phyloP scores from a whole-genome alignment of 225 moss, liverwort and hornwort genomes.

The Sphagnum contortum region DNA sequence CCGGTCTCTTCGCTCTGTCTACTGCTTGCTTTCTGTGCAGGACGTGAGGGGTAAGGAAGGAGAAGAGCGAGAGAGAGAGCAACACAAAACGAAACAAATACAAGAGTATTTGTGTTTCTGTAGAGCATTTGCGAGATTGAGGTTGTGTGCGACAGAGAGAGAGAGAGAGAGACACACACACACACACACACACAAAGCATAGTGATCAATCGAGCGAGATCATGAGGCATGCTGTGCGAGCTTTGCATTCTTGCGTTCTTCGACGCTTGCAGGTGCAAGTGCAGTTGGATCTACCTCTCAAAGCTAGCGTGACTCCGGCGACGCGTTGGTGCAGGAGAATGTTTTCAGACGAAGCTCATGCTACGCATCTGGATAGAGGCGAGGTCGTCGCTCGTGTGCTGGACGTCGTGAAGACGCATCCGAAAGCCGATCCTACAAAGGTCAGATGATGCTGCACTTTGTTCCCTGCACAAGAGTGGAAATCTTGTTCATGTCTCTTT shows the following conservation, averaged over 20 bases:
- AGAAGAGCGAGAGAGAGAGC: no score
- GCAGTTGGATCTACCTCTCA: conserved; percentile 2
- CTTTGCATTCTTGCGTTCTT: conserved; percentile 39
- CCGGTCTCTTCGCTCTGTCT: no score
- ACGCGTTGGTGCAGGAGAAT: conserved; percentile 12
- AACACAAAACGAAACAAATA: no score
- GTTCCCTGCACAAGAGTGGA: not conserved
- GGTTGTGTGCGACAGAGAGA: no score
- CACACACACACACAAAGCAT: no score
- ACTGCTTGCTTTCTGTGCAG: no score
- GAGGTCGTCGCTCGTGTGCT: conserved; percentile 72
- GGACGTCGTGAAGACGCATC: conserved; percentile 56
- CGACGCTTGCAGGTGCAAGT: conserved; percentile 46
- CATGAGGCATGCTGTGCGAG: conserved; percentile 27
- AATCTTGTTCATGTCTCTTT: not conserved
- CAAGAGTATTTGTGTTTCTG: no score
- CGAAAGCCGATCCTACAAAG: conserved; percentile 79
- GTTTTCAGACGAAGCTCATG: conserved; percentile 57
- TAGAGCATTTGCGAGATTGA: no score
- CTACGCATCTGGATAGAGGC: conserved; percentile 54
- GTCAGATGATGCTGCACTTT: conserved; percentile 17
- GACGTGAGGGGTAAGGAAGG: no score
- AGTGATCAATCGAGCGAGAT: no score
- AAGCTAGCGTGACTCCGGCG: not conserved
- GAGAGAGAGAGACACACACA: no score